Evolutionary conservation across 176 grass and related monocot genomes (phyloP), one percentile per base, ranked within the genome.

Genomic region (Dactylis glomerata): DNA sequence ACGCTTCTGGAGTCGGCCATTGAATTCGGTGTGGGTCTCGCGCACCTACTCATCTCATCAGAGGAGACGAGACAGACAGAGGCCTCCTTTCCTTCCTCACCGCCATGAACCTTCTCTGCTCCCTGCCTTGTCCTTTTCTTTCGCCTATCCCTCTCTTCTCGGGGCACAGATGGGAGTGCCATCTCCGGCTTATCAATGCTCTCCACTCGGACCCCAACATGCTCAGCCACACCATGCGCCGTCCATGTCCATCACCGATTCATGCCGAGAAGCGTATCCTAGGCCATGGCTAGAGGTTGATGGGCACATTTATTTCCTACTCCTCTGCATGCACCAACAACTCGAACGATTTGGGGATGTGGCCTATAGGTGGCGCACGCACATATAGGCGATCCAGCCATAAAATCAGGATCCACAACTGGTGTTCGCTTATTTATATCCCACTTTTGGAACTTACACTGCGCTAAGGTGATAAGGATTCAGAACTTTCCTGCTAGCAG

Each of bases 271-370:
- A 72, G 76, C 76, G 34, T 85, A 56, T 91, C 77, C 47, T 66
- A 67, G 70, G 40, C 46, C 75, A 76, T 72, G 65, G 32, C 52
- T 16, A 75, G 6, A 51, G 41, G 23, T 46, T 22, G 72, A 86
- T 73, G 81, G 11, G 52, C 66, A 59, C 64, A 77, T 87, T 87
- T 46, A 82, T 82, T 87, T 62, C 52, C 37, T 36, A 63, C 75
- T 16, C 50, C 26, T 77, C 72, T 58, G 51, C 71, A 36, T n/a
- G n/a, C n/a, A n/a, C n/a, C n/a, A n/a, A 20, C 79, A 73, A 83
- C 85, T 73, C 38, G 20, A 75, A 32, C 23, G 46, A 80, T 84
- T 5, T 73, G n/a, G n/a, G n/a, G n/a, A n/a, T n/a, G 69, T 73
- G 46, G 40, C 13, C 75, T 75, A 50, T 34, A 73, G 63, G 27